Percentiles rank a stretch among this genome's conserved stretches.
Evolutionary conservation across 345 rosid species (phyloP).

Genomic region (Combretum micranthum): DNA sequence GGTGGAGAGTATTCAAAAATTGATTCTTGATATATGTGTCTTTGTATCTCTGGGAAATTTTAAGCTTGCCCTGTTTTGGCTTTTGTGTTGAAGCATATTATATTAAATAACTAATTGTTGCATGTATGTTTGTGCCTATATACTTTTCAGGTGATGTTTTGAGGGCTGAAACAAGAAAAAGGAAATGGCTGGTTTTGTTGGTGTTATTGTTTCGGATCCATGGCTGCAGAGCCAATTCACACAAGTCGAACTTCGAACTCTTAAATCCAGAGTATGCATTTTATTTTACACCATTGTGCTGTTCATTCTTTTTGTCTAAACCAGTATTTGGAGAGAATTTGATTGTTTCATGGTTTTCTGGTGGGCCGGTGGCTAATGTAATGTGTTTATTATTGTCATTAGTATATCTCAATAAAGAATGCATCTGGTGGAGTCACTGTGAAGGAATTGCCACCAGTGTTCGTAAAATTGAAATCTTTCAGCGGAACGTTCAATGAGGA

Average conservation of each 20-base stretch:
- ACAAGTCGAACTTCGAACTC: conserved; percentile 94
- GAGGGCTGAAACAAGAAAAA: conserved; percentile 8
- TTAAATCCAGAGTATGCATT: conserved; percentile 73
- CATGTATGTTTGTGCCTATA: no score
- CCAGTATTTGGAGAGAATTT: background rate
- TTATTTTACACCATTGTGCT: background rate
- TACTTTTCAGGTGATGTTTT: background rate
- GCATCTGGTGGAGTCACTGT: conserved; percentile 45
- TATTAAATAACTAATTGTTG: no score
- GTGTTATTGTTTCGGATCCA: conserved; percentile 91
- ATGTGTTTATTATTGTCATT: conserved; percentile 8
- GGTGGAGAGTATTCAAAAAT: no score
- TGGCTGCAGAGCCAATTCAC: conserved; percentile 98
- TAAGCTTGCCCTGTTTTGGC: no score
- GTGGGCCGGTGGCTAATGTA: conserved; percentile 11
- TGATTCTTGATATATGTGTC: no score
- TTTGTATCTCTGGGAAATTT: no score
- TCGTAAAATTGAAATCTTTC: conserved; percentile 65
- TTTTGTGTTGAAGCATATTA: no score
- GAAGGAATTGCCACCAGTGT: conserved; percentile 63
- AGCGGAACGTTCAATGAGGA: conserved; percentile 47
- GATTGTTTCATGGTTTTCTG: background rate
- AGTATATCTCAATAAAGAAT: conserved; percentile 66
- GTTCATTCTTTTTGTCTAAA: background rate
- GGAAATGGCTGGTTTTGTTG: conserved; percentile 80